These are phyloP conservation scores for Sphaerulina musiva DNA, from an alignment of 2,329 filamentous ascomycete genomes.

Conservation along the genomic window DNA sequence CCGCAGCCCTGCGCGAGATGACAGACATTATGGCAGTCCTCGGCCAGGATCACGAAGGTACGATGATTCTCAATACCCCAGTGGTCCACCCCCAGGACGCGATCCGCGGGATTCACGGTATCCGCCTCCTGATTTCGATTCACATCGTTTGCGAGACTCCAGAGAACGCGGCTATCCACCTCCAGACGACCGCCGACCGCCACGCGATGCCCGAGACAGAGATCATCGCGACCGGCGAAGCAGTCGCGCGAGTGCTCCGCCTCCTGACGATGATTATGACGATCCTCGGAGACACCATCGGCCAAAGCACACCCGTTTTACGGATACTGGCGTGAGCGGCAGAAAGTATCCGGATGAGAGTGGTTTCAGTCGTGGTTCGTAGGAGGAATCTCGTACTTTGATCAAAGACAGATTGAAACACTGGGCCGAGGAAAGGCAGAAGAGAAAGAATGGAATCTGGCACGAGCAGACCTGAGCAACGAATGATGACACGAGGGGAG, in stretches of 20 bases:
- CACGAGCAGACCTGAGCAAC: not conserved
- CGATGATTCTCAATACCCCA: slow-evolving; percentile 8
- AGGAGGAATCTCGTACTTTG: slow-evolving; percentile 6
- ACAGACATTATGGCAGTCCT: slow-evolving; percentile 12
- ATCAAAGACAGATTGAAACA: slow-evolving; percentile 3
- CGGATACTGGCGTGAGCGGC: slow-evolving; percentile 13
- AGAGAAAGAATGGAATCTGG: not conserved
- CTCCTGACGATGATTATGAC: slow-evolving; percentile 12
- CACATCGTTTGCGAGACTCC: slow-evolving; percentile 1
- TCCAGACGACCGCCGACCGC: not conserved
- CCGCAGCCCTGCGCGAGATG: slow-evolving; percentile 15
- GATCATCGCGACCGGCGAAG: slow-evolving; percentile 10
- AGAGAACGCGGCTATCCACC: slow-evolving; percentile 7
- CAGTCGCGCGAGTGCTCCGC: slow-evolving; percentile 2
- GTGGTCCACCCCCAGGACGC: slow-evolving; percentile 3
- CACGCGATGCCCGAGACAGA: slow-evolving; percentile 4
- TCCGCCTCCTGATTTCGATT: slow-evolving; percentile 2
- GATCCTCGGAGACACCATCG: slow-evolving; percentile 10
- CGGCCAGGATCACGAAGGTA: slow-evolving; percentile 9
- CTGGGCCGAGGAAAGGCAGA: slow-evolving; percentile 4
- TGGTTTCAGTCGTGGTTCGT: slow-evolving; percentile 5
- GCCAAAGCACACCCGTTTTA: slow-evolving; percentile 14
- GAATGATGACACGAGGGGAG: not conserved
- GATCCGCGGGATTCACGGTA: slow-evolving; percentile 9
- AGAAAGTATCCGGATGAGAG: slow-evolving; percentile 13